Percentiles rank a stretch among this genome's conserved stretches.
Conservation (phyloP, 306 rosid species). For the Neltuma alba region DNA sequence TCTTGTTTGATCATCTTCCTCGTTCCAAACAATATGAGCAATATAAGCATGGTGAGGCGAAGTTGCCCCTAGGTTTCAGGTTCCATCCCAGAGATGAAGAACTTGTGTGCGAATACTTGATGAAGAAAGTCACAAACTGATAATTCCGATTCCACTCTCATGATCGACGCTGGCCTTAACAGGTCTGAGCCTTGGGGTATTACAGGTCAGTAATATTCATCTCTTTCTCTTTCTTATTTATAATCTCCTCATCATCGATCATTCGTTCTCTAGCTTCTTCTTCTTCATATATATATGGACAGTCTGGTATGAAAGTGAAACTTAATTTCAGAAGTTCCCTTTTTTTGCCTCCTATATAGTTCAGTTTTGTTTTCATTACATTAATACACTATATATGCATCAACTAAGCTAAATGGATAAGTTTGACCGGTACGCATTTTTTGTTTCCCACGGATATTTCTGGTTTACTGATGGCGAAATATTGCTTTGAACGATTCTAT, state of each 20-base stretch:
- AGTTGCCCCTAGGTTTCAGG: constrained; percentile 88
- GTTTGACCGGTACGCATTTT: constrained; percentile 33
- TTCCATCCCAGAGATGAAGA: constrained; percentile 97
- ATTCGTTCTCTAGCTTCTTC: no score
- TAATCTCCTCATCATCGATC: no score
- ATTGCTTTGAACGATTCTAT: constrained; percentile 33
- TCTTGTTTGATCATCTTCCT: not conserved
- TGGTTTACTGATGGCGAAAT: constrained; percentile 31
- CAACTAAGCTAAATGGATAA: constrained; percentile 17
- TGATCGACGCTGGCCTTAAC: constrained; percentile 92
- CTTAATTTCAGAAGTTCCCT: not conserved
- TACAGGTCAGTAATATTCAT: constrained; percentile 57
- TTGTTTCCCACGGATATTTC: constrained; percentile 9
- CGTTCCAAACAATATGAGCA: constrained; percentile 46
- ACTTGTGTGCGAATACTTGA: constrained; percentile 82
- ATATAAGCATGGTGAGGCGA: constrained; percentile 82
- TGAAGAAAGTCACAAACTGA: constrained; percentile 60
- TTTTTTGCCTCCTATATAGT: not conserved
- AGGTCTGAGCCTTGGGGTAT: constrained; percentile 96
- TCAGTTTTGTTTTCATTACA: not conserved
- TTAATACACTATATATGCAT: not conserved
- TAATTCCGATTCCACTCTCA: constrained; percentile 51
- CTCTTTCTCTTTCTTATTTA: not conserved
- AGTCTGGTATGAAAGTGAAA: not conserved
- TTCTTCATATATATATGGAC: no score